Conservation (phyloP, 1,139 yeast genomes). For the Diutina sp. region DNA sequence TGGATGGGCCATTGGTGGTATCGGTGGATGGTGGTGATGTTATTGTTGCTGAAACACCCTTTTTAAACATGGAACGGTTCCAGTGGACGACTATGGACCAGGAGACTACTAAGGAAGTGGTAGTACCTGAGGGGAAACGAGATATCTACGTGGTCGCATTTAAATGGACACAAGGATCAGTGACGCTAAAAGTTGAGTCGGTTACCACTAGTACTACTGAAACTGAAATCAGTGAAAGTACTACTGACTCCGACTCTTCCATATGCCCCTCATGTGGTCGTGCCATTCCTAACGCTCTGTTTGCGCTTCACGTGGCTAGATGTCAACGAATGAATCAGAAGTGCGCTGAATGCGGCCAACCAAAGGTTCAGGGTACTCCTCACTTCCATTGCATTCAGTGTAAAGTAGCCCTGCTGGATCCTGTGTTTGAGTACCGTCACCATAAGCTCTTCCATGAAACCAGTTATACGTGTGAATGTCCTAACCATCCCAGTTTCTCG, state of each 20-base stretch:
- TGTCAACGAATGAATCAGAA: not conserved
- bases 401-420: not conserved
- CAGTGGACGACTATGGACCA: not conserved
- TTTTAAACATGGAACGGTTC: not conserved
- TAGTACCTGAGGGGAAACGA: not conserved
- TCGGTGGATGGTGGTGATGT: not conserved
- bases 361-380: not conserved
- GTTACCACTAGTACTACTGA: not conserved
- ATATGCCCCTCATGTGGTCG: not conserved
- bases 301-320: not conserved
- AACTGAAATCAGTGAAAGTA: too few relatives aligned
- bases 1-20: not conserved
- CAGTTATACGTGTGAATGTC: not conserved
- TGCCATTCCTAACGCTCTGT: not conserved
- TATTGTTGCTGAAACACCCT: not conserved
- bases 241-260: too few relatives aligned
- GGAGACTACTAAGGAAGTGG: not conserved
- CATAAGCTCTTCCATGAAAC: not conserved
- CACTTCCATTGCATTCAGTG: not conserved
- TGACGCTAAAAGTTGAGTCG: not conserved
- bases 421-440: not conserved
- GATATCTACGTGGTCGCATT: not conserved
- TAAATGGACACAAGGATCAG: not conserved
- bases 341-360: not conserved
- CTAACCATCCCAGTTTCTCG: not conserved